Evolutionary conservation across 2,329 filamentous ascomycete genomes (phyloP), one percentile per base, ranked within the genome.

Genomic region (Emergomyces pasteurianus): DNA sequence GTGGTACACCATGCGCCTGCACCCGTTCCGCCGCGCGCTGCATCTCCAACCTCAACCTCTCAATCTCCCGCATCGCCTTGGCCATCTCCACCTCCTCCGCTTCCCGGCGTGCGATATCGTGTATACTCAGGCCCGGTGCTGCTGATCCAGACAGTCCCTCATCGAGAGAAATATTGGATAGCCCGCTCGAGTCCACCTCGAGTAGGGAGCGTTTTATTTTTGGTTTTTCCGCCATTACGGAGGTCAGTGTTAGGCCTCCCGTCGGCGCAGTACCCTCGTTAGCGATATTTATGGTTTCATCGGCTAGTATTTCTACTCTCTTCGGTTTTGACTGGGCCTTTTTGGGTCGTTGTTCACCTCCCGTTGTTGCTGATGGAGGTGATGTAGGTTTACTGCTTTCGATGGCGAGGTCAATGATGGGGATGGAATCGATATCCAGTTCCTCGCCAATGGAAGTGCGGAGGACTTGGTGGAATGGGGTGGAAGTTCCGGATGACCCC

Each of bases 361-460:
- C 58, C 70, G 60, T 57, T 12, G n/a, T 36, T 55, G 52, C 64
- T 60, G 28, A 23, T 53, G 28, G 28, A 7, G n/a, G 5, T 21
- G 31, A 10, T 53, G 50, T 28, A 9, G 21, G 6, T 34, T 72
- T 74, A 9, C 81, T 72, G 62, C 81, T 82, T 38, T 86, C 86
- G 8, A 96, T 81, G 63, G 95, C 86, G 54, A 99, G 81, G 71
- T 95, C 86, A 85, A 99, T 94, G 68, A 99, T 92, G 1, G 94
- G 94, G 67, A 99, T 99, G 1, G 90, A 84, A 73, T 99, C 94
- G 50, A 99, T 87, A 70, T 99, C 92, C 9, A 97, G 78, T 52
- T 89, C 87, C 2, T 87, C 85, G 1, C 86, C 87, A 69, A 92
- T 92, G 61, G 84, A 85, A 61, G 81, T 85, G 62, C 84, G 81